Evolutionary conservation across 345 rosid species (phyloP), one percentile per base, ranked within the genome.

Genomic region (Microcos paniculata): DNA sequence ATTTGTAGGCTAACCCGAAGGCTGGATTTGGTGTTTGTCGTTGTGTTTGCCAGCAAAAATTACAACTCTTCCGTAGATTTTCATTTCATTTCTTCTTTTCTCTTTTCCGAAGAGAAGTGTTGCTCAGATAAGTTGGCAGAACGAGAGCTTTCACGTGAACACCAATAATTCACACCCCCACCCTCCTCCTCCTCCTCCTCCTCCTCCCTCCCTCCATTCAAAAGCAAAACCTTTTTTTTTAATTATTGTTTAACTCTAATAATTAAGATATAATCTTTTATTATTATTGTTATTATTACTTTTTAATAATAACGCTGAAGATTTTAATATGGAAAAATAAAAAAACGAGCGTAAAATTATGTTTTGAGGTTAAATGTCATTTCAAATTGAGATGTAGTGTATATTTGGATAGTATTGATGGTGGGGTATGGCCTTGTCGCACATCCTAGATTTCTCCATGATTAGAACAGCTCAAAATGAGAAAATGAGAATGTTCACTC

Each of bases 141-240:
- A 40, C 2, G 18, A 63, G 52, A 63, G 52, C 70, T 65, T 65
- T 23, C 52, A 65, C 52, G 52, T 42, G 70, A 65, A 65, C 30
- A 23, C 70, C 31, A 62, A 62, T 59, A 51, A 19, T 19, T 7
- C 56, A 18, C 55, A 19, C 6, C 5, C 1, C n/a, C 15, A 18
- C 55, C 5, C 8, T n/a, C 16, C 55, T 49, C 1, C 0, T n/a
- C 16, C 55, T 49, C 1, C 0, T n/a, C 16, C 55, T 49, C 1
- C 0, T n/a, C 16, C 55, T 49, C 1, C 0, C n/a, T n/a, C n/a
- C 16, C 55, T 49, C 1, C 0, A 18, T 16, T 49, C 52, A 49
- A 49, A 18, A 49, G n/a, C n/a, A 19, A n/a, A 15, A 48, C 52
- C 0, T 48, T 16, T 13, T 1, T 15, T 52, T 7, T 52, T n/a